A percentile compares a stretch with the other conserved stretches of the same genome.
Evolutionary conservation across 2,329 filamentous ascomycete species (phyloP).

Genomic region (Calonectria naviculata): DNA sequence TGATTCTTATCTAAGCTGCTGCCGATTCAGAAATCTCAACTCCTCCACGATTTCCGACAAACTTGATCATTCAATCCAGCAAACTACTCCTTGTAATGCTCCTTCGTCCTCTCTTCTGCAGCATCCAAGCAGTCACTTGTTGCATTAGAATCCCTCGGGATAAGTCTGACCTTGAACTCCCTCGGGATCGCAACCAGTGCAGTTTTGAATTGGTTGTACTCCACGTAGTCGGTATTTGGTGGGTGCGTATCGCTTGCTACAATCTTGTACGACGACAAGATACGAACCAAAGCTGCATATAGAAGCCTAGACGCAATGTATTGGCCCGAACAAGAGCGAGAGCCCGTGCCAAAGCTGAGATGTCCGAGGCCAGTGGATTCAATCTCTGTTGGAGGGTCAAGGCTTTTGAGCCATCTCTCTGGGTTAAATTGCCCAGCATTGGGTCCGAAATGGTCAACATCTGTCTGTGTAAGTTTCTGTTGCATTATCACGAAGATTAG

Average conservation of each 20-base stretch:
- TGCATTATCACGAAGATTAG: background rate
- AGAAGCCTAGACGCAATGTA: constrained; percentile 62
- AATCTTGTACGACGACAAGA: constrained; percentile 61
- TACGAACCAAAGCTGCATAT: constrained; percentile 60
- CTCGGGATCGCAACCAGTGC: constrained; percentile 69
- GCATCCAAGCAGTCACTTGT: constrained; percentile 53
- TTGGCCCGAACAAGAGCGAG: constrained; percentile 62
- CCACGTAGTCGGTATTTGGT: constrained; percentile 71
- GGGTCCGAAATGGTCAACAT: constrained; percentile 60
- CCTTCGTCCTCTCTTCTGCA: constrained; percentile 57
- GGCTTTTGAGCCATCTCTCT: constrained; percentile 57
- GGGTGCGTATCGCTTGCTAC: constrained; percentile 59
- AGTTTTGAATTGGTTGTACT: constrained; percentile 70
- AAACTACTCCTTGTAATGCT: constrained; percentile 56
- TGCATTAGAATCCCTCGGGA: constrained; percentile 57
- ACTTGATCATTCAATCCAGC: background rate
- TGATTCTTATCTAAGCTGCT: background rate
- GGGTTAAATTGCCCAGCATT: constrained; percentile 59
- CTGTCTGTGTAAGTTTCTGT: constrained; percentile 40
- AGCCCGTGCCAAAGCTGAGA: constrained; percentile 63
- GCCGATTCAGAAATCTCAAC: no score
- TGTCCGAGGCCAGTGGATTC: constrained; percentile 48
- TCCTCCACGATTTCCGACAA: background rate
- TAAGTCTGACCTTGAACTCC: constrained; percentile 67
- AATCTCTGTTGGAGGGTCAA: constrained; percentile 47